Conservation (phyloP, 768 basidiomycete genomes). For the Mycena galericulata region DNA sequence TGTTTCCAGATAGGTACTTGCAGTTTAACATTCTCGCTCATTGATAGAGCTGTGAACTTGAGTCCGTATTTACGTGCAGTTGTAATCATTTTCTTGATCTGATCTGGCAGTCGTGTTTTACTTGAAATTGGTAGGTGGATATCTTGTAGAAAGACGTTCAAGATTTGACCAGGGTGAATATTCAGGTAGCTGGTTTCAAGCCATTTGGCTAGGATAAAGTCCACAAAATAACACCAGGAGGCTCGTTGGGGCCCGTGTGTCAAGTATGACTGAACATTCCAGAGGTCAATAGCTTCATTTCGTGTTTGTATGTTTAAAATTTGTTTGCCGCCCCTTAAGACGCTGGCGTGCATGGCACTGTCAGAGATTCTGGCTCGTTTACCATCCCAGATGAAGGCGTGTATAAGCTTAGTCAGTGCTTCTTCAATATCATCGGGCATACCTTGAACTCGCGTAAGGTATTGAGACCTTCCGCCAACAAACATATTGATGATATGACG, state of each 20-base stretch:
- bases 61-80: too few species aligned
- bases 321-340: constrained; percentile 5
- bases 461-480: constrained; percentile 40
- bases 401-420: background rate
- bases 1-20: constrained; percentile 18
- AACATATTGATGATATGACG: constrained; percentile 37
- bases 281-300: constrained; percentile 11
- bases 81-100: too few species aligned
- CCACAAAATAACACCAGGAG: constrained; percentile 4
- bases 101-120: too few species aligned
- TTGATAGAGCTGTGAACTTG: background rate
- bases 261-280: background rate
- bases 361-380: too few species aligned
- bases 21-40: background rate
- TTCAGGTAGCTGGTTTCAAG: constrained; percentile 17
- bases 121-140: constrained; percentile 3
- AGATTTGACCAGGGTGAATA: background rate
- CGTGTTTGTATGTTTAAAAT: background rate
- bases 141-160: constrained; percentile 9
- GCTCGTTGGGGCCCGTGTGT: background rate
- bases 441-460: constrained; percentile 39
- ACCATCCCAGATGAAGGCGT: background rate
- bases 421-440: constrained; percentile 38
- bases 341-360: background rate
- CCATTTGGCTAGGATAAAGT: constrained; percentile 3